Conservation (phyloP, 1,139 yeast species). For the Arxiozyma slooffiae region DNA sequence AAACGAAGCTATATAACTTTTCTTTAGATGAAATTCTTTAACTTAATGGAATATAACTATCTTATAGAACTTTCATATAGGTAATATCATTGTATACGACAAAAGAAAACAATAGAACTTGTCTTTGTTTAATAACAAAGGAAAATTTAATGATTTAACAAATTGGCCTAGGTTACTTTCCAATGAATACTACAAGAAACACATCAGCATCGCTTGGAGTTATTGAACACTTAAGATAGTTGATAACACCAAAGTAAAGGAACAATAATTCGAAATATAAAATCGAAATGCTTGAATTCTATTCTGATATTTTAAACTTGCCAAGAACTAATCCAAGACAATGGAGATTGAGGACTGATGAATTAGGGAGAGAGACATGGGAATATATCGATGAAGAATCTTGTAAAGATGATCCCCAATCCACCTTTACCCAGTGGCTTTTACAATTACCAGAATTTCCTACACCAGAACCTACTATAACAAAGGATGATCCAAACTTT, state of each 20-base stretch:
- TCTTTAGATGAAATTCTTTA: too few species aligned
- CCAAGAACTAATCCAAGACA: constrained; percentile 56
- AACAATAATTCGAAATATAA: not conserved
- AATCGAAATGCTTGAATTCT: constrained; percentile 21
- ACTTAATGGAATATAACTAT: too few species aligned
- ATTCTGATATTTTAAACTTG: constrained; percentile 55
- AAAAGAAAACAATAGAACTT: too few species aligned
- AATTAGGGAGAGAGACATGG: constrained; percentile 78
- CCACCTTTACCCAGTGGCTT: constrained; percentile 50
- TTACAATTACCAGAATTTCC: constrained; percentile 39
- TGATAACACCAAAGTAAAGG: too few species aligned
- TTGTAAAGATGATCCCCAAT: constrained; percentile 39
- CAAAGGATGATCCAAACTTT: constrained; percentile 20
- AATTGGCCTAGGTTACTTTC: too few species aligned
- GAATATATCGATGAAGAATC: constrained; percentile 45
- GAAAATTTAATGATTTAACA: too few species aligned
- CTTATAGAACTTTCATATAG: too few species aligned
- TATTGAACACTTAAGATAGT: too few species aligned
- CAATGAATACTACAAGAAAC: not conserved
- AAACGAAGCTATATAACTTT: too few species aligned
- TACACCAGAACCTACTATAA: constrained; percentile 32
- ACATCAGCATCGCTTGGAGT: not conserved
- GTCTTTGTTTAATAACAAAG: too few species aligned
- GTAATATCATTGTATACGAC: too few species aligned
- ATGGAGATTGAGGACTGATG: constrained; percentile 70